Conservation (phyloP, 169 alveolate species). For the Babesia bigemina region DNA sequence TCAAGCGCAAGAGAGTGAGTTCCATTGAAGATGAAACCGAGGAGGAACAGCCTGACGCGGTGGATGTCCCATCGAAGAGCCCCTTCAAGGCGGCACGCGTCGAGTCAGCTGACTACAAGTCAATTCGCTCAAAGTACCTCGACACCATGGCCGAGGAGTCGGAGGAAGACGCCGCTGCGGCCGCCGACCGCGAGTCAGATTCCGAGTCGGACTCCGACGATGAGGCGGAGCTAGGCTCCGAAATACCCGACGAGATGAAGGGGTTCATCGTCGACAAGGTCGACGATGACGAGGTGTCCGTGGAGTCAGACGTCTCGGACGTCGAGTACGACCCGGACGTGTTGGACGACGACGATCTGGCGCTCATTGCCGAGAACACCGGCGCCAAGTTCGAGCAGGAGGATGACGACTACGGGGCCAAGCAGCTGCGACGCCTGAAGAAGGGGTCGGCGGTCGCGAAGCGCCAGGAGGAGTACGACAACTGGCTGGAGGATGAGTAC, state of each 20-base stretch:
- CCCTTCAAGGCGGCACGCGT: constrained; percentile 8
- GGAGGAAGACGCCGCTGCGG: constrained; percentile 41
- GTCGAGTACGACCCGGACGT: constrained; percentile 75
- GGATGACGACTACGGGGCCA: constrained; percentile 67
- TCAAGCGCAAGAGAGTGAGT: constrained; percentile 7
- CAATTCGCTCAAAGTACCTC: constrained; percentile 31
- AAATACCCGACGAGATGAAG: constrained; percentile 72
- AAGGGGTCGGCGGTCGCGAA: constrained; percentile 43
- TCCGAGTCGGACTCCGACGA: constrained; percentile 32
- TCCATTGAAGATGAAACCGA: background rate
- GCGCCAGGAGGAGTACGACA: constrained; percentile 40
- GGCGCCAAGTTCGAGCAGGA: constrained; percentile 69
- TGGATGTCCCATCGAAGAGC: constrained; percentile 24
- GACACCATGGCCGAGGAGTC: constrained; percentile 72
- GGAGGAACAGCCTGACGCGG: constrained; percentile 18
- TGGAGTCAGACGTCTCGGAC: constrained; percentile 67
- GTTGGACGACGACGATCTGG: constrained; percentile 80
- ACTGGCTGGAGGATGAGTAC: constrained; percentile 65
- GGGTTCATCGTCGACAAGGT: constrained; percentile 75
- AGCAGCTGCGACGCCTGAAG: constrained; percentile 60
- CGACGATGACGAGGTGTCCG: constrained; percentile 70
- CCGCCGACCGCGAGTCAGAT: constrained; percentile 30
- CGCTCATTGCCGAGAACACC: constrained; percentile 78
- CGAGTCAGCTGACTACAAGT: background rate
- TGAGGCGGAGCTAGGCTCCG: constrained; percentile 55